These are phyloP conservation scores for Fonsecaea multimorphosa DNA, from an alignment of 2,329 filamentous ascomycete species.

Conservation along the genomic window DNA sequence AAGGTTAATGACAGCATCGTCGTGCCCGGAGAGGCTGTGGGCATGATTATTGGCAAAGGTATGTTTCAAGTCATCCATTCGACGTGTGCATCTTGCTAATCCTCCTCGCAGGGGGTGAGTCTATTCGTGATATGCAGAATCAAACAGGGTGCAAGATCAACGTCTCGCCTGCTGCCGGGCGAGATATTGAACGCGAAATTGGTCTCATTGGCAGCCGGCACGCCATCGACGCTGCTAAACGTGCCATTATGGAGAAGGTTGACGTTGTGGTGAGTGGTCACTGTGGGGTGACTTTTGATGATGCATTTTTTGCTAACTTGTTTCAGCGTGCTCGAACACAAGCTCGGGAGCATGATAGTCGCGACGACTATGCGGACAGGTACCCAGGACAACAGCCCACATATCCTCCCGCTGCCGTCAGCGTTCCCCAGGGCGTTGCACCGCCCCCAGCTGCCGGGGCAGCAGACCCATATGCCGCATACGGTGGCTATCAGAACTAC, in stretches of 20 bases:
- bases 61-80: conserved; percentile 7
- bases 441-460: conserved; percentile 59
- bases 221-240: conserved; percentile 80
- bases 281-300: conserved; percentile 24
- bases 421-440: conserved; percentile 47
- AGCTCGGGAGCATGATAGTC: conserved; percentile 51
- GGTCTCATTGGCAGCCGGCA: conserved; percentile 79
- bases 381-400: conserved; percentile 43
- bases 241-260: conserved; percentile 88
- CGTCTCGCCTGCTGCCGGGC: conserved; percentile 79
- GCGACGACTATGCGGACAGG: conserved; percentile 43
- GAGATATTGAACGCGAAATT: conserved; percentile 83
- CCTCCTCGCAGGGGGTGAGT: conserved; percentile 71
- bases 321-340: conserved; percentile 54
- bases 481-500: conserved; percentile 83
- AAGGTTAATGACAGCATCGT: conserved; percentile 83
- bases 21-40: conserved; percentile 88
- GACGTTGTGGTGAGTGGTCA: conserved; percentile 76
- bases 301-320: conserved; percentile 40
- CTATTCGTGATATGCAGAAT: conserved; percentile 91
- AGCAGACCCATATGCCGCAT: conserved; percentile 76
- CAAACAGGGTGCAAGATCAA: conserved; percentile 92
- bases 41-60: conserved; percentile 95
- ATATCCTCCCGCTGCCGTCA: conserved; percentile 40
- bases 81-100: conserved; percentile 11